These are phyloP conservation scores for Houttuynia cordata DNA, from an alignment of 164 flowering plant species.

Conservation along the genomic window DNA sequence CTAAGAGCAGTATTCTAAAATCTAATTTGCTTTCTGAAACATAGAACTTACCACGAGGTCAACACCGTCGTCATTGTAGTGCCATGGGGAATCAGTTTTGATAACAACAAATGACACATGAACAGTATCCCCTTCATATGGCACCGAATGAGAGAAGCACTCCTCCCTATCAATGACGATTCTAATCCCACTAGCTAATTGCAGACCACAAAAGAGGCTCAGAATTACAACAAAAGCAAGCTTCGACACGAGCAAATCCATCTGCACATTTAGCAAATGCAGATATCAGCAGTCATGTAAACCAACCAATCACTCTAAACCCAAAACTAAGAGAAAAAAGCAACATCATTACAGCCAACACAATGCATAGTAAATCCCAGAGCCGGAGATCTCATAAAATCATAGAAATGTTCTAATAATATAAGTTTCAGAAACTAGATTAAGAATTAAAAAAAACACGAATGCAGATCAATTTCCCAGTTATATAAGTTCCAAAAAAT, in stretches of 20 bases:
- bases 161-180: constrained; percentile 88
- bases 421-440: no score
- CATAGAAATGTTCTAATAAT: no score
- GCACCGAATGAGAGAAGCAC: constrained; percentile 70
- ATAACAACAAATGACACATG: constrained; percentile 86
- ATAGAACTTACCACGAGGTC: constrained; percentile 81
- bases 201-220: constrained; percentile 14
- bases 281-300: neutral
- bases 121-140: constrained; percentile 69
- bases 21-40: neutral
- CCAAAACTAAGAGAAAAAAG: neutral
- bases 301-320: neutral
- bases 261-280: constrained; percentile 15
- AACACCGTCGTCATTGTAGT: constrained; percentile 56
- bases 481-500: no score
- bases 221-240: constrained; percentile 6
- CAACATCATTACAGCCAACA: no score
- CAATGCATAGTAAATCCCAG: no score
- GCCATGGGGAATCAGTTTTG: constrained; percentile 68
- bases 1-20: neutral
- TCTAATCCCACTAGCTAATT: constrained; percentile 48
- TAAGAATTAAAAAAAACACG: no score
- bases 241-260: constrained; percentile 14
- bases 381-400: no score
- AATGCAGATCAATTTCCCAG: no score